Conservation (phyloP, 2,329 filamentous ascomycete genomes). For the Allantophomopsis lycopodina region DNA sequence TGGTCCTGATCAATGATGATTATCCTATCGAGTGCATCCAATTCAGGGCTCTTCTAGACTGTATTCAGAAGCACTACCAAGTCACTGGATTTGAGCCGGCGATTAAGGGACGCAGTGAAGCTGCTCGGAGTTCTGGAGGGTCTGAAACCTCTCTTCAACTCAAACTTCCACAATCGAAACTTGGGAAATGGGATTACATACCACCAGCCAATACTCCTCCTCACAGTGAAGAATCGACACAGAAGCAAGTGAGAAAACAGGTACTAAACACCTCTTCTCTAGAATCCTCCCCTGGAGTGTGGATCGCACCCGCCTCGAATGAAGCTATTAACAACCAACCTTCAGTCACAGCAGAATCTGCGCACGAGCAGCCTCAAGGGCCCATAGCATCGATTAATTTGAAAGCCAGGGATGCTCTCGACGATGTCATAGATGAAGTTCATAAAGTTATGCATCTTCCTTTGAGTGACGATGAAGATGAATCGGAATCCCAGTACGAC, state of each 20-base stretch:
- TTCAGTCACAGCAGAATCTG: neutral
- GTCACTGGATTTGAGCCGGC: conserved; percentile 19
- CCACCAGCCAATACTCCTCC: conserved; percentile 23
- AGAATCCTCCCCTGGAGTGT: conserved; percentile 1
- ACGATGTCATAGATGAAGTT: conserved; percentile 48
- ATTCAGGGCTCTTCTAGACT: conserved; percentile 42
- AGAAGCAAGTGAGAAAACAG: neutral
- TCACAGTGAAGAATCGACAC: conserved; percentile 19
- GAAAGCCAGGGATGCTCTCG: conserved; percentile 36
- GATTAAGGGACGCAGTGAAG: conserved; percentile 1
- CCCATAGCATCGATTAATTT: neutral
- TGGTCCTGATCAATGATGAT: conserved; percentile 49
- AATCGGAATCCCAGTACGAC: conserved; percentile 8
- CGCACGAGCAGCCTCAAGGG: neutral
- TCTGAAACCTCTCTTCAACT: conserved; percentile 27
- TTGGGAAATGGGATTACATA: conserved; percentile 23
- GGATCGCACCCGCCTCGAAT: neutral
- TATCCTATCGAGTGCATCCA: conserved; percentile 58
- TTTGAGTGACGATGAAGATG: conserved; percentile 32
- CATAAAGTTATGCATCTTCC: conserved; percentile 45
- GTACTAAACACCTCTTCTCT: neutral
- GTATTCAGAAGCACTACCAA: conserved; percentile 42
- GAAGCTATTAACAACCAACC: neutral
- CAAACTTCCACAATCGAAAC: conserved; percentile 28
- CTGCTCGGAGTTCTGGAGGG: neutral